phyloP scores from a whole-genome alignment of 2,329 filamentous ascomycete genomes.

The Neopestalotiopsis sp. region DNA sequence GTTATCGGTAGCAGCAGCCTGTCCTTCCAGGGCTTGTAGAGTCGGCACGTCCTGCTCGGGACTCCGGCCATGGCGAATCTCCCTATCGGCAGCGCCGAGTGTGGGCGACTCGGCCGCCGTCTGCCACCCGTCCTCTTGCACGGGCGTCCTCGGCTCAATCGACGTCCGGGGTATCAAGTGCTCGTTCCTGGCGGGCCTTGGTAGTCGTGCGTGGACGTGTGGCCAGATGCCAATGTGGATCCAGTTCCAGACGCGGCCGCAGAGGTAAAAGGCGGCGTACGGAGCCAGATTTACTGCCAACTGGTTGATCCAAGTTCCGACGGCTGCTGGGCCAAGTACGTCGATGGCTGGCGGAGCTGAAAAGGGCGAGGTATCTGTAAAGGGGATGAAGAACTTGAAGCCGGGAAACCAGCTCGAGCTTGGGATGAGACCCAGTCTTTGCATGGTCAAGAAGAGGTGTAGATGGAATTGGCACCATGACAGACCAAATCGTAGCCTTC shows the following conservation, averaged over 20 bases:
- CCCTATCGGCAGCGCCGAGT: conserved; percentile 34
- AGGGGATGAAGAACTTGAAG: conserved; percentile 59
- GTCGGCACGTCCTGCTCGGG: conserved; percentile 28
- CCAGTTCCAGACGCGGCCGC: conserved; percentile 42
- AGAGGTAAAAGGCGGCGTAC: conserved; percentile 51
- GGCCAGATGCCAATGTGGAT: conserved; percentile 43
- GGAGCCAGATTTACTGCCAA: conserved; percentile 50
- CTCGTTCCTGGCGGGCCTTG: conserved; percentile 32
- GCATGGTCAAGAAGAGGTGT: conserved; percentile 57
- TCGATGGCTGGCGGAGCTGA: conserved; percentile 47
- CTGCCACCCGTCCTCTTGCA: conserved; percentile 24
- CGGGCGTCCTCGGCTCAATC: conserved; percentile 8
- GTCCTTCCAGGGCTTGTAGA: conserved; percentile 35
- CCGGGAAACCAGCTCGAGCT: conserved; percentile 47
- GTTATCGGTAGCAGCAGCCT: conserved; percentile 29
- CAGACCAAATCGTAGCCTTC: conserved; percentile 30
- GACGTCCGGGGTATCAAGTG: conserved; percentile 13
- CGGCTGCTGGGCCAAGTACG: conserved; percentile 41
- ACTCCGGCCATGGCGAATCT: conserved; percentile 32
- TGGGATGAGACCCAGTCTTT: conserved; percentile 54
- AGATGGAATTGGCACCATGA: conserved; percentile 54
- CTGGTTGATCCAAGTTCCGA: conserved; percentile 49
- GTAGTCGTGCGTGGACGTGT: conserved; percentile 44
- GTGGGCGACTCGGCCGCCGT: conserved; percentile 36
- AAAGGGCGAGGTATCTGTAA: conserved; percentile 56